phyloP scores from a whole-genome alignment of 768 basidiomycete species.

The Boletellus ananas region DNA sequence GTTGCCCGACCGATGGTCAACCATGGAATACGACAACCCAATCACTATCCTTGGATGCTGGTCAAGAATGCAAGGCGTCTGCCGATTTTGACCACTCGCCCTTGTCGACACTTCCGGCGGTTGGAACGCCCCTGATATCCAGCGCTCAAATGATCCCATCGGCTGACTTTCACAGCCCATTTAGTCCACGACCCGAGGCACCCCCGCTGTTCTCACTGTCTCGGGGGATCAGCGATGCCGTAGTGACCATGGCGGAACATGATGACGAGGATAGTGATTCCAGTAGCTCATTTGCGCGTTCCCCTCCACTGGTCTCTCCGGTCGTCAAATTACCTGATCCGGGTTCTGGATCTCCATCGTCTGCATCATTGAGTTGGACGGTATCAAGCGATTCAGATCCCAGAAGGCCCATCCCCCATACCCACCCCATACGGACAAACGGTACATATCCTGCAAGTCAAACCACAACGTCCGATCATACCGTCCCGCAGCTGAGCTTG shows the following conservation, averaged over 20 bases:
- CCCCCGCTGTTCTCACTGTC: slow-evolving; percentile 18
- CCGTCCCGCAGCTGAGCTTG: slow-evolving; percentile 27
- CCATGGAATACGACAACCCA: slow-evolving; percentile 7
- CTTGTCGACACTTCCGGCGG: slow-evolving; percentile 27
- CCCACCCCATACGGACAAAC: slow-evolving; percentile 4
- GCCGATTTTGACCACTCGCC: slow-evolving; percentile 28
- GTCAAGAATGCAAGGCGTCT: slow-evolving; percentile 8
- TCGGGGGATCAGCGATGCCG: slow-evolving; percentile 8
- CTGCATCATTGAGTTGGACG: slow-evolving; percentile 31
- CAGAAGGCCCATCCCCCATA: slow-evolving; percentile 10
- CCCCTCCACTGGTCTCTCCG: slow-evolving; percentile 28
- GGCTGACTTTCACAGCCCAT: slow-evolving; percentile 19
- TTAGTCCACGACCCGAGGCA: slow-evolving; percentile 29
- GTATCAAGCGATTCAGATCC: slow-evolving; percentile 23
- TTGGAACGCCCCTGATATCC: slow-evolving; percentile 28
- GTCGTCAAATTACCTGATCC: slow-evolving; percentile 28
- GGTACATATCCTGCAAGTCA: slow-evolving; percentile 6
- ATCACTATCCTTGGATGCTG: slow-evolving; percentile 8
- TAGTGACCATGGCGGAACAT: slow-evolving; percentile 2
- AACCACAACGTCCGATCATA: slow-evolving; percentile 6
- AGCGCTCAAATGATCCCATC: slow-evolving; percentile 11
- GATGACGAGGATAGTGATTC: slow-evolving; percentile 19
- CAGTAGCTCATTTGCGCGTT: slow-evolving; percentile 22
- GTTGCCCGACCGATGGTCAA: slow-evolving; percentile 19
- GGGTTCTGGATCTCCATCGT: slow-evolving; percentile 18